Evolutionary conservation across 495 filamentous ascomycete genomes (phyloP).

Genomic region (Podospora bellae-mahoneyi): DNA sequence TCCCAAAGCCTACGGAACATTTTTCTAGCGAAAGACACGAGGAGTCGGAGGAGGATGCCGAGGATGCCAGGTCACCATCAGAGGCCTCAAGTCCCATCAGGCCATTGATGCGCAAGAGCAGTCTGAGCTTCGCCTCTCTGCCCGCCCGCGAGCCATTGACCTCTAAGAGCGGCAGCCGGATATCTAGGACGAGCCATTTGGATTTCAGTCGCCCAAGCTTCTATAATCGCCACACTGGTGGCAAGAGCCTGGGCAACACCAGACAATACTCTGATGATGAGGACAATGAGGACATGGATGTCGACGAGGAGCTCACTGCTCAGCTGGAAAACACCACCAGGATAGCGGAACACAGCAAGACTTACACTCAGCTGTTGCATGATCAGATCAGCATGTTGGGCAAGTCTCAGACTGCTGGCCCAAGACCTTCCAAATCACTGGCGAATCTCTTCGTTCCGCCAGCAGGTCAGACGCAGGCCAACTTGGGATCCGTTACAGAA

Average conservation of each 20-base stretch:
- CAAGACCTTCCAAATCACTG: conserved; percentile 69
- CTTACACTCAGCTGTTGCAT: conserved; percentile 83
- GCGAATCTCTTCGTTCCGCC: conserved; percentile 39
- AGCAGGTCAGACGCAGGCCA: conserved; percentile 12
- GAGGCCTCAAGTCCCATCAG: conserved; percentile 49
- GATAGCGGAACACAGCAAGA: conserved; percentile 66
- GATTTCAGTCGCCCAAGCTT: conserved; percentile 65
- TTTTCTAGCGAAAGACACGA: conserved; percentile 7
- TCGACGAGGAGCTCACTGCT: conserved; percentile 48
- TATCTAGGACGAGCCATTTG: conserved; percentile 75
- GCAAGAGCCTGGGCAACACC: conserved; percentile 54
- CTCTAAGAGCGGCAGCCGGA: conserved; percentile 62
- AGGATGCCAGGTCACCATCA: conserved; percentile 45
- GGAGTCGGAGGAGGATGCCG: conserved; percentile 16
- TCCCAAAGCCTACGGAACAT: conserved; percentile 23
- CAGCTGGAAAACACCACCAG: conserved; percentile 37
- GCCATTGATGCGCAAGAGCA: conserved; percentile 75
- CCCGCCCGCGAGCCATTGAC: conserved; percentile 85
- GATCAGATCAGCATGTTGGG: conserved; percentile 93
- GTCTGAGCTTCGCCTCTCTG: conserved; percentile 85
- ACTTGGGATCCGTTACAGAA: conserved; percentile 54
- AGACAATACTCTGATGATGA: conserved; percentile 42
- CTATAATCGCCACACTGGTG: conserved; percentile 60
- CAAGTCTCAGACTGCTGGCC: conserved; percentile 60
- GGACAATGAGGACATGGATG: conserved; percentile 55